These are phyloP conservation scores for Stagonosporopsis cucurbitacearum DNA, from an alignment of 2,329 filamentous ascomycete genomes.

Conservation along the genomic window DNA sequence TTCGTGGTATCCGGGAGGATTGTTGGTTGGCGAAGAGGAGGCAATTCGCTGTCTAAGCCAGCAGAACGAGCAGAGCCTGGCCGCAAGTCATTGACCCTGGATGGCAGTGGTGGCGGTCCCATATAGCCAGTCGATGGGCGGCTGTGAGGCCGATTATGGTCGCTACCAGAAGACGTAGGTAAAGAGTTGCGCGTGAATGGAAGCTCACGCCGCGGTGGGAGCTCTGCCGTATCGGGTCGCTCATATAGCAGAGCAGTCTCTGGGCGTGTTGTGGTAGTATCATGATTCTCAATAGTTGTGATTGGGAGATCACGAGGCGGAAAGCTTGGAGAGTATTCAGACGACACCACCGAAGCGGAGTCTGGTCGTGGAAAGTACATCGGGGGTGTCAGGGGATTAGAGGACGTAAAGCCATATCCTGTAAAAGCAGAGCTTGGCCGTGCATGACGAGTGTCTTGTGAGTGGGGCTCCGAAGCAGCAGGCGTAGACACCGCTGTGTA, in stretches of 20 bases:
- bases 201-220: constrained; percentile 50
- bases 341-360: constrained; percentile 18
- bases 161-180: constrained; percentile 34
- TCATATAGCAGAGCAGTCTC: constrained; percentile 27
- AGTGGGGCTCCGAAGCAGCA: constrained; percentile 11
- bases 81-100: constrained; percentile 22
- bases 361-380: constrained; percentile 37
- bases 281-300: constrained; percentile 15
- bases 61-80: constrained; percentile 27
- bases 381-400: constrained; percentile 32
- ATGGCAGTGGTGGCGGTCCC: constrained; percentile 46
- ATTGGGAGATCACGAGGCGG: constrained; percentile 3
- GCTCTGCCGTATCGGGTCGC: constrained; percentile 25
- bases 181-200: constrained; percentile 48
- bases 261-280: constrained; percentile 18
- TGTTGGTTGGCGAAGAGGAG: constrained; percentile 47
- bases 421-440: constrained; percentile 31
- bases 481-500: constrained; percentile 29
- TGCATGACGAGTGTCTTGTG: constrained; percentile 15
- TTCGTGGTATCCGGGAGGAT: constrained; percentile 24
- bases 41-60: constrained; percentile 34
- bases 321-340: constrained; percentile 6
- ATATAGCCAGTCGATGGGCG: constrained; percentile 33
- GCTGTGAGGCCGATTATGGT: constrained; percentile 30
- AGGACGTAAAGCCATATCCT: neutral